phyloP scores from a whole-genome alignment of 176 grass and related monocot genomes.

The Hyparrhenia diplandra region DNA sequence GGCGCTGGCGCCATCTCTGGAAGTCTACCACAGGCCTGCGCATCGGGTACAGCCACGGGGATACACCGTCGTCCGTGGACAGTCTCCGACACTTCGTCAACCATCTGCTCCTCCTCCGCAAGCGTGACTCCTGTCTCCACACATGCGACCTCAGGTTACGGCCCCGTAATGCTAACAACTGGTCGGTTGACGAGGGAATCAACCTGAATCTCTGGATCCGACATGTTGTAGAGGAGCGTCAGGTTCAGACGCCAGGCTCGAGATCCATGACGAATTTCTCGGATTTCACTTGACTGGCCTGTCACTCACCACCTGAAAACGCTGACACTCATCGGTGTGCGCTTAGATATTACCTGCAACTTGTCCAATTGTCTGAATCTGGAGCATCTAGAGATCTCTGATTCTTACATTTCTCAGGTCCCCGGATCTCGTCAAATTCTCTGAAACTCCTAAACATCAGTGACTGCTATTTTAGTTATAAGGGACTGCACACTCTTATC shows the following conservation, averaged over 20 bases:
- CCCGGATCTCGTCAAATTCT: not conserved
- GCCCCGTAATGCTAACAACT: not conserved
- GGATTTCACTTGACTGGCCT: not conserved
- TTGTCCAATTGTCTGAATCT: not conserved
- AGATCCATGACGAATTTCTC: fast-evolving
- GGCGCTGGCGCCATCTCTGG: not conserved
- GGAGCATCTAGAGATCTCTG: not conserved
- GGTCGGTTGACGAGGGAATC: not conserved
- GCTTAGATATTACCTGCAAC: not conserved
- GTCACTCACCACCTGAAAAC: not conserved
- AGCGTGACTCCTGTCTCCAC: not conserved
- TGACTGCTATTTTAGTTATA: not conserved
- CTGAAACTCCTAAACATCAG: not conserved
- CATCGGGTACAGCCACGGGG: not conserved
- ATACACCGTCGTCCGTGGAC: not conserved
- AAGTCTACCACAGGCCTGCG: not conserved
- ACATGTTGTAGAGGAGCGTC: not conserved
- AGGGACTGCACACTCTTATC: not conserved
- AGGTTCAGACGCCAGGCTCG: not conserved
- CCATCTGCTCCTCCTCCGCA: not conserved
- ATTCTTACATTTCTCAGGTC: not conserved
- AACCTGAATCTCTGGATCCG: not conserved
- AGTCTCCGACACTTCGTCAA: not conserved
- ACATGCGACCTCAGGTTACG: not conserved
- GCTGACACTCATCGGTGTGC: not conserved